Evolutionary conservation across 2,329 filamentous ascomycete species (phyloP), one percentile per base, ranked within the genome.

Genomic region (Ceratocystis lukuohia): DNA sequence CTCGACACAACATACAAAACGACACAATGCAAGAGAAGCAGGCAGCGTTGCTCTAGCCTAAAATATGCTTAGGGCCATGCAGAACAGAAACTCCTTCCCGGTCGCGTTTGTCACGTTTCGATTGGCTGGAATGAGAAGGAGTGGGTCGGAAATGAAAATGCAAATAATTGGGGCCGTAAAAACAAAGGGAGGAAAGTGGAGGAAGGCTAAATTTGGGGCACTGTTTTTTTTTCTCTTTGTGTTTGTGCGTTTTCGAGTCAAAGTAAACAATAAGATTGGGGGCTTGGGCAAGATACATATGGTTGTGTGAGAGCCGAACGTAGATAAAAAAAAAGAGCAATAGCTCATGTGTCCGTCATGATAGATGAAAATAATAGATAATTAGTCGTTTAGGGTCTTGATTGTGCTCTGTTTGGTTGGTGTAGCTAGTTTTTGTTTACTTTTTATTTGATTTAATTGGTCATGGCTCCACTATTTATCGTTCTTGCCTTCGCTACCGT

Each of bases 401-500:
- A 12, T 41, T 5, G 30, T 59, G 20, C 15, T 8, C 8, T 33
- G 20, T 62, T 33, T 33, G 50, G 17, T 50, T 50, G 20, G 25
- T n/a, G 8, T 63, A n/a, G 41, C 20, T 15, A n/a, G 2, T 37
- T 46, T 62, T 45, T 41, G 7, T 62, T 46, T 22, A 28, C 33
- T 50, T 63, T 1, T 12, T 33, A 28, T 50, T 3, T 44, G 33
- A 12, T 37, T 33, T 33, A 5, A 22, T 30, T 48, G 61, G 8
- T 15, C 12, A 41, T 20, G 53, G 30, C 33, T 30, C 64, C 50
- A 57, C 56, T 65, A 33, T 61, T 50, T 62, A 20, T 33, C 12
- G 37, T 41, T 22, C 48, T 53, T 62, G 56, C 41, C 30, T 46
- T 46, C 30, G 65, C 64, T 33, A 41, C 65, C 66, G 68, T 69